Base-by-base conservation (phyloP, 2,329 filamentous ascomycete species). In the Capronia coronata region DNA sequence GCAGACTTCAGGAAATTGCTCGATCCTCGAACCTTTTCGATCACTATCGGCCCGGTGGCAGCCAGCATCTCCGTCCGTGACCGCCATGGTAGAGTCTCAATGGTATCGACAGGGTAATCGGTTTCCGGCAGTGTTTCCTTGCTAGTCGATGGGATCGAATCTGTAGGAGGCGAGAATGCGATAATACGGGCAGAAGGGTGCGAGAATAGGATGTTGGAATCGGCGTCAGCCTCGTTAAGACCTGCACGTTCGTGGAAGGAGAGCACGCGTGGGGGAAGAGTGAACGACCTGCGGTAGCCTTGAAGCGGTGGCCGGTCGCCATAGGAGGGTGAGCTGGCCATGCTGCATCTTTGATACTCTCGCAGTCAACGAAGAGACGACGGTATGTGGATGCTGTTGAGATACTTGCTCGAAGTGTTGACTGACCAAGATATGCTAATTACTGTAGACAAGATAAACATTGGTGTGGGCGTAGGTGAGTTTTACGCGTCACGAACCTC, bases 1-100 rank as follows among this genome's bases (percentile, higher is more conserved):
- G 51, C 49, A 56, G 88, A 94, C 67, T 86, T 91, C 8, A 96
- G 75, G 62, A 95, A 96, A 10, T 87, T 86, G 13, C 93, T 87
- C 8, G 87, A 87, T 16, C 87, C 86, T 6, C 86, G 86, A 27
- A 93, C 85, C 61, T 86, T 83, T 65, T 96, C 94, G 56, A 96
- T 87, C 56, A 84, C 79, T 52, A 96, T 77, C 1, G 82, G 78
- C 1, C 88, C 89, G 79, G 87, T 78, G 51, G 89, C 88, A 56
- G 94, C 82, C 0, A 87, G 91, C 61, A 84, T 79, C 67, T 94
- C 88, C 1, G 85, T 79, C n/a, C 80, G 75, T 2, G 86, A 86
- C 42, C 76, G 77, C 82, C 85, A 91, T 46, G 84, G 75, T 43
- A 93, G 71, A 0, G 82, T 81, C 54, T 84, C 82, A 19, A 79